Conservation (phyloP, 2,329 filamentous ascomycete genomes). For the Rhynchosporium agropyri region DNA sequence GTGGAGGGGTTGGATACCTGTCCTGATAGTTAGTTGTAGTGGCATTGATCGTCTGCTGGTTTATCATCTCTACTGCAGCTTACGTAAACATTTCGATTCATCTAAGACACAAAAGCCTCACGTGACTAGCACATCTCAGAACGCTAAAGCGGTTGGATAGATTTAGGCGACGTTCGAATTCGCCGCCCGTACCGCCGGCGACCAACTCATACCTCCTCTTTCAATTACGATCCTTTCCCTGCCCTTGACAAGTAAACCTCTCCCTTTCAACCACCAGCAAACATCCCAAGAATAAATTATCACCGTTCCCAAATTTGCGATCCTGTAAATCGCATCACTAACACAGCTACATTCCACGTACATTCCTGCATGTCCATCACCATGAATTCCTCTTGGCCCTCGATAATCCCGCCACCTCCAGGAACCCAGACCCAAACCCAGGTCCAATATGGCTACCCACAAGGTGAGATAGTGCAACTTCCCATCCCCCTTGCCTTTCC, state of each 20-base stretch:
- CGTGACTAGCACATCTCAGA: neutral
- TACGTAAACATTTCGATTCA: no score
- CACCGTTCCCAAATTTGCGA: slow-evolving; percentile 1
- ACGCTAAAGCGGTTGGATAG: neutral
- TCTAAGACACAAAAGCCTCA: no score
- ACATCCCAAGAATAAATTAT: slow-evolving; percentile 1
- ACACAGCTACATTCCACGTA: slow-evolving; percentile 30
- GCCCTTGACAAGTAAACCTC: neutral
- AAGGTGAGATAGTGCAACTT: slow-evolving; percentile 35
- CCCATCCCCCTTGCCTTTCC: slow-evolving; percentile 7
- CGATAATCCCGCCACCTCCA: slow-evolving; percentile 43
- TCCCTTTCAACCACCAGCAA: slow-evolving; percentile 3
- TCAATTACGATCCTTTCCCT: neutral
- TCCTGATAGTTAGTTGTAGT: neutral
- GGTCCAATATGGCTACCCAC: slow-evolving; percentile 36
- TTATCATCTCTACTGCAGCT: neutral
- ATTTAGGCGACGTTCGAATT: neutral
- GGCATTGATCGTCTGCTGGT: slow-evolving; percentile 7
- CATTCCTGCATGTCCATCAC: slow-evolving; percentile 34
- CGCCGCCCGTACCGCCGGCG: neutral
- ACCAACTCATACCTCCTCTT: neutral
- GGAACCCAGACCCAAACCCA: slow-evolving; percentile 43
- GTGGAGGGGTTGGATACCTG: slow-evolving; percentile 5
- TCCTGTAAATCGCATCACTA: slow-evolving; percentile 34
- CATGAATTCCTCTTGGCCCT: slow-evolving; percentile 42